Evolutionary conservation across 148 eudicot species (phyloP).

Genomic region (Rhododendron molle): DNA sequence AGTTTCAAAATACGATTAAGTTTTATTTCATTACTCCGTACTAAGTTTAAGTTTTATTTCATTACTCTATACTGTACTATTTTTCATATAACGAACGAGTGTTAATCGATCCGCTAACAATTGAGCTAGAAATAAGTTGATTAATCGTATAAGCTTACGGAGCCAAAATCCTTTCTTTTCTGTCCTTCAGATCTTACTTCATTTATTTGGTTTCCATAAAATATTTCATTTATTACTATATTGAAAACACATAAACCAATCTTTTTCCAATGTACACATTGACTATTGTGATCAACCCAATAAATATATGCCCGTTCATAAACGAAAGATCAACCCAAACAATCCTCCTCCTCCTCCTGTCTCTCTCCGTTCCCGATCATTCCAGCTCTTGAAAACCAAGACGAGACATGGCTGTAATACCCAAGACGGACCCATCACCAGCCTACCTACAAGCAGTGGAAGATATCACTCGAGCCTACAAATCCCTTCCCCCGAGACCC

Average conservation of each 20-base stretch:
- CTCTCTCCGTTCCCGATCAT: neutral
- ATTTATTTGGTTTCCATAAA: neutral
- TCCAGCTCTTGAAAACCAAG: neutral
- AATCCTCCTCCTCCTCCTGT: neutral
- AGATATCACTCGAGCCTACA: constrained; percentile 43
- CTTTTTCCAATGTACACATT: no score
- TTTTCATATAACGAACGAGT: neutral
- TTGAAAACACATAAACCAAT: neutral
- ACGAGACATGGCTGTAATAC: constrained; percentile 23
- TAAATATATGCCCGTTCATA: no score
- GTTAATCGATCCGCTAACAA: no score
- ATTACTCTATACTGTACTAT: no score
- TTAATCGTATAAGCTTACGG: neutral
- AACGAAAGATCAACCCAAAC: neutral
- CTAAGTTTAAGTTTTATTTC: no score
- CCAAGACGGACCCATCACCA: constrained; percentile 19
- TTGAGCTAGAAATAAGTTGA: neutral
- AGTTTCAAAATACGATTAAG: no score
- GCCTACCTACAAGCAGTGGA: constrained; percentile 26
- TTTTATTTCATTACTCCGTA: no score
- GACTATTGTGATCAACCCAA: neutral
- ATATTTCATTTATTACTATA: neutral
- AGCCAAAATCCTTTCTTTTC: no score
- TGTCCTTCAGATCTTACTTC: no score
- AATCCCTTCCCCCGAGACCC: constrained; percentile 50